Evolutionary conservation across 768 basidiomycete genomes (phyloP).

Genomic region (Psilocybe sp.): DNA sequence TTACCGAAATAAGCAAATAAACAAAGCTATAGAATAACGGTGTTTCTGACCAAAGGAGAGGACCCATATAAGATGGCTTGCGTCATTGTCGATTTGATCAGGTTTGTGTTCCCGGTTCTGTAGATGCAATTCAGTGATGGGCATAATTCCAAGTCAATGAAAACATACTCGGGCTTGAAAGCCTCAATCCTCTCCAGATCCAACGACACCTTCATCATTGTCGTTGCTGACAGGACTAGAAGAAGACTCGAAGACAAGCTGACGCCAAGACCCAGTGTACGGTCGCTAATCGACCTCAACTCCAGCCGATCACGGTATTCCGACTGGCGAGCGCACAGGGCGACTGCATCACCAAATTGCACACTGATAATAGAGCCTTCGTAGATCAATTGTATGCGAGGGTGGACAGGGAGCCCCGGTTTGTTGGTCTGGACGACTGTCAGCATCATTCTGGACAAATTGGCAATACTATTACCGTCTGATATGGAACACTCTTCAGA

Average conservation of each 20-base stretch:
- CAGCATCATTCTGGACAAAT: neutral
- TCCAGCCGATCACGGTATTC: conserved; percentile 72
- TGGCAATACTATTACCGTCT: conserved; percentile 49
- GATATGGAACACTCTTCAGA: conserved; percentile 67
- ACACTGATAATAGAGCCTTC: conserved; percentile 58
- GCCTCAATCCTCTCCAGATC: conserved; percentile 57
- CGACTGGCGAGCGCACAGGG: conserved; percentile 65
- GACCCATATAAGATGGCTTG: conserved; percentile 81
- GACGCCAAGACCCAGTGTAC: conserved; percentile 71
- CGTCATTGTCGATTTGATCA: conserved; percentile 78
- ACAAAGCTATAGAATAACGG: neutral
- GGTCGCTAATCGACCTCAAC: conserved; percentile 63
- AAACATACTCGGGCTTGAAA: conserved; percentile 63
- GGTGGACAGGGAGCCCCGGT: conserved; percentile 70
- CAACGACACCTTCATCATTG: conserved; percentile 64
- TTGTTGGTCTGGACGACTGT: conserved; percentile 47
- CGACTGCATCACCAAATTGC: conserved; percentile 76
- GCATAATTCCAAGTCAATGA: neutral
- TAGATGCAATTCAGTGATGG: neutral
- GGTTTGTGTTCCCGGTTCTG: conserved; percentile 60
- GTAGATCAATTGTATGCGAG: conserved; percentile 59
- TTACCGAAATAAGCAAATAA: neutral
- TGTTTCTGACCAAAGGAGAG: conserved; percentile 50
- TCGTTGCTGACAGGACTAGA: conserved; percentile 62
- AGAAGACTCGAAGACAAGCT: conserved; percentile 44